Conservation (phyloP, 805 yeast species). For the Maudiozyma turicensis region DNA sequence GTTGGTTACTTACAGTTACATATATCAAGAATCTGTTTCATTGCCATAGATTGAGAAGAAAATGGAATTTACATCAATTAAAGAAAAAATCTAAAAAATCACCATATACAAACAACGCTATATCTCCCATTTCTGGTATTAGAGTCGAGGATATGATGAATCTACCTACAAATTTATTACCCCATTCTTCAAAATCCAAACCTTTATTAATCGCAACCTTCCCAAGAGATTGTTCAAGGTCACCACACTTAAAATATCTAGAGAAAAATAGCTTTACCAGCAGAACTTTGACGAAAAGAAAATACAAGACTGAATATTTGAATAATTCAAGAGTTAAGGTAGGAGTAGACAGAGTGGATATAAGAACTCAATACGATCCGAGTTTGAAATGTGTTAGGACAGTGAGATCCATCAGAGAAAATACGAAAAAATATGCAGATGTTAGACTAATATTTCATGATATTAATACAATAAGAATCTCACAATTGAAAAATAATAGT, state of each 20-base stretch:
- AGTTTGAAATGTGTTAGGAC: conserved; percentile 16
- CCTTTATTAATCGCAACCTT: conserved; percentile 26
- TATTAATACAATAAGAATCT: conserved; percentile 18
- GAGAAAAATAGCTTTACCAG: conserved; percentile 17
- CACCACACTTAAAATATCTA: conserved; percentile 20
- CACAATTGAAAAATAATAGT: conserved; percentile 4
- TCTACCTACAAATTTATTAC: conserved; percentile 14
- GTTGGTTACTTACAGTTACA: conserved; percentile 7
- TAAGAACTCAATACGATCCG: background rate
- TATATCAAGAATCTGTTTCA: conserved; percentile 10
- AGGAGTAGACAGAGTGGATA: background rate
- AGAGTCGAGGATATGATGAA: conserved; percentile 21
- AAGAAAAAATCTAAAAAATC: conserved; percentile 2
- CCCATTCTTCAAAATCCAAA: conserved; percentile 11
- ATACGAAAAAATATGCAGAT: conserved; percentile 21
- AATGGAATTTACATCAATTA: conserved; percentile 21
- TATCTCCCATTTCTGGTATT: conserved; percentile 11
- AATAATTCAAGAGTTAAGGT: conserved; percentile 3
- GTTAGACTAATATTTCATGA: conserved; percentile 22
- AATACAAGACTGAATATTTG: conserved; percentile 17
- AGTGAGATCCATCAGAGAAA: conserved; percentile 16
- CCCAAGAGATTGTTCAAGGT: conserved; percentile 19
- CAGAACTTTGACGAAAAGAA: conserved; percentile 18
- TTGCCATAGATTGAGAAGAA: conserved; percentile 12
- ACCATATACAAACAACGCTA: conserved; percentile 1